Base-by-base conservation (phyloP, 768 basidiomycete genomes). In the Sistotremastrum niveocremeum region DNA sequence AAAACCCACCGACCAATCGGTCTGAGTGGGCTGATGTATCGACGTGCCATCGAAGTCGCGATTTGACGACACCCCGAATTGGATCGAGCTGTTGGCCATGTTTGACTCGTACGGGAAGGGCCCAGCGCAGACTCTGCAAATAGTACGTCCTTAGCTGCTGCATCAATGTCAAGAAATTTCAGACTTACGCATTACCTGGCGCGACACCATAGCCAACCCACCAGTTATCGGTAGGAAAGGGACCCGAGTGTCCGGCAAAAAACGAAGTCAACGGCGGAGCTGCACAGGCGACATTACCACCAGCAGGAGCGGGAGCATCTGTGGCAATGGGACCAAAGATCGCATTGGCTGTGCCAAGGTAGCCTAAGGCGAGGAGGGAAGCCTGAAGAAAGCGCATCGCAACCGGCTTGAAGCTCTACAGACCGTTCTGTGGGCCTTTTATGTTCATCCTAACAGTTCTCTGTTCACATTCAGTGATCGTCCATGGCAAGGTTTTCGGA, bases 221-320 rank as follows among this genome's bases (percentile, higher is more conserved):
- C 63, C 63, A 64, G 44, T 59, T 59, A 34, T 62, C 62, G 10
- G 63, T 64, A 11, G 63, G 62, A 42, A 56, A 64, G 1, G 63
- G 62, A 28, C 62, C 61, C 37, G 55, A 51, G 49, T 56, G 60
- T 31, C 57, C 62, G 45, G 60, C 60, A 50, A 63, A 64, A 50
- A 64, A 63, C 1, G 62, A 57, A 39, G 53, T 60, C 20, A 20
- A 20, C 7, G 63, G 62, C 20, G 63, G 60, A 39, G 51, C 51
- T 33, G 54, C 52, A 45, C 53, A 56, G 12, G 58, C 56, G 37
- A 61, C 50, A 36, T 46, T 47, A 34, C 57, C 57, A 33, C 60
- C 60, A 37, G 57, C 54, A 29, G 57, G 57, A 5, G 49, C 49
- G 44, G 60, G 60, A 7, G 46, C 44, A 38, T 53, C 52, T 1